Percentiles rank a stretch among this genome's conserved stretches.
Evolutionary conservation across 768 basidiomycete species (phyloP).

Genomic region (Lactarius pseudohatsudake): DNA sequence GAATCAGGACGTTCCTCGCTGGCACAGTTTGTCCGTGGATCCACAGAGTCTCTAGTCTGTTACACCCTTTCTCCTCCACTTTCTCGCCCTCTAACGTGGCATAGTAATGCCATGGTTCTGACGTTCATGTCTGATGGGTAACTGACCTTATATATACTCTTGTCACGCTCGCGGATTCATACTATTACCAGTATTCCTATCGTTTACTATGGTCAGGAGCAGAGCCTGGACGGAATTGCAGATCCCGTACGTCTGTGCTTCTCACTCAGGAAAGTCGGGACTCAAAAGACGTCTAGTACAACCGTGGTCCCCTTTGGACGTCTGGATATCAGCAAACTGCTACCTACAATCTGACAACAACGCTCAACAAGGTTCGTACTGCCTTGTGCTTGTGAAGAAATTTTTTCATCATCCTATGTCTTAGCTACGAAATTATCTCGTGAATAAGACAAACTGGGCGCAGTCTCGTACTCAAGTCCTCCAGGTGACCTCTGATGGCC

Average conservation of each 20-base stretch:
- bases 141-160: constrained; percentile 9
- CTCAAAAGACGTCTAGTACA: constrained; percentile 44
- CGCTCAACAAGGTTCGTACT: constrained; percentile 53
- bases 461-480: constrained; percentile 53
- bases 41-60: constrained; percentile 67
- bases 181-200: constrained; percentile 57
- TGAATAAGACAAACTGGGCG: constrained; percentile 53
- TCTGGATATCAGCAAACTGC: constrained; percentile 61
- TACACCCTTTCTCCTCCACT: not conserved
- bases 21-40: constrained; percentile 71
- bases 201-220: constrained; percentile 82
- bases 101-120: constrained; percentile 71
- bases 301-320: constrained; percentile 76
- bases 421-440: constrained; percentile 65
- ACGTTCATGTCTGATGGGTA: constrained; percentile 74
- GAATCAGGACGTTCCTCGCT: constrained; percentile 76
- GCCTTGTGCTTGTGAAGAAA: not conserved
- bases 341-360: constrained; percentile 56
- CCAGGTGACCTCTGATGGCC: constrained; percentile 46
- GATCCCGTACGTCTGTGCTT: constrained; percentile 55
- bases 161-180: constrained; percentile 3
- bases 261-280: constrained; percentile 11
- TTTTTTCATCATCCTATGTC: not conserved
- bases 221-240: constrained; percentile 57
- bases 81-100: constrained; percentile 21